These are phyloP conservation scores for Colletotrichum abscissum DNA, from an alignment of 2,329 filamentous ascomycete genomes.

Conservation along the genomic window DNA sequence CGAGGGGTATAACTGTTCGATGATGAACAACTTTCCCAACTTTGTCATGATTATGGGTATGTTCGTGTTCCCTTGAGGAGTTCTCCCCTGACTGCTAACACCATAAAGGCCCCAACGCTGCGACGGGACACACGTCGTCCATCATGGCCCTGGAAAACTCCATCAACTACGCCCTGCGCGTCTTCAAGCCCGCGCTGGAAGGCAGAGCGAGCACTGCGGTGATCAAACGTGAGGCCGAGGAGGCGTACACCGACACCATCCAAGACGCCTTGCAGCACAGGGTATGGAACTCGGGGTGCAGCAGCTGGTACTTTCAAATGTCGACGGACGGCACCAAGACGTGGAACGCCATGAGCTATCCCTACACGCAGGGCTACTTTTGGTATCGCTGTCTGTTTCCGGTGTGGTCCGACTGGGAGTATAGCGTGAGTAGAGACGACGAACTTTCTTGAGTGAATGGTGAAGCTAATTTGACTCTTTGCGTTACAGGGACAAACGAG, in stretches of 20 bases:
- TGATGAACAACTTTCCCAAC: constrained; percentile 72
- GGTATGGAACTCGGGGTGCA: constrained; percentile 45
- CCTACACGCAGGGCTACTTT: constrained; percentile 46
- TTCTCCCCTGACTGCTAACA: no score
- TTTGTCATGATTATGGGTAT: constrained; percentile 69
- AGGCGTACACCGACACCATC: constrained; percentile 44
- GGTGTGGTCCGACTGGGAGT: constrained; percentile 45
- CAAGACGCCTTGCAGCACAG: constrained; percentile 47
- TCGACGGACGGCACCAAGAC: constrained; percentile 34
- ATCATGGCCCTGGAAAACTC: constrained; percentile 71
- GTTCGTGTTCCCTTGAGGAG: neutral
- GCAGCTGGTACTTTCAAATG: constrained; percentile 49
- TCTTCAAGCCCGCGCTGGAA: constrained; percentile 61
- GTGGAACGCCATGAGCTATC: constrained; percentile 50
- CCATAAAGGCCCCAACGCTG: constrained; percentile 63
- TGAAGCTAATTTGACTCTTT: neutral
- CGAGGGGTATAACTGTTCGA: constrained; percentile 70
- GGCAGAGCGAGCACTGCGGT: constrained; percentile 44
- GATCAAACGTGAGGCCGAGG: constrained; percentile 48
- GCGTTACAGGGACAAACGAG: neutral
- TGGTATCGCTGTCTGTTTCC: constrained; percentile 52
- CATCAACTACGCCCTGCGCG: constrained; percentile 68
- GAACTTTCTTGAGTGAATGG: no score
- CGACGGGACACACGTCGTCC: constrained; percentile 70
- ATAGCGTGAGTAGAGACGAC: constrained; percentile 42